Conservation (phyloP, 768 basidiomycete genomes). For the Chalciporus pseudorubinellus region DNA sequence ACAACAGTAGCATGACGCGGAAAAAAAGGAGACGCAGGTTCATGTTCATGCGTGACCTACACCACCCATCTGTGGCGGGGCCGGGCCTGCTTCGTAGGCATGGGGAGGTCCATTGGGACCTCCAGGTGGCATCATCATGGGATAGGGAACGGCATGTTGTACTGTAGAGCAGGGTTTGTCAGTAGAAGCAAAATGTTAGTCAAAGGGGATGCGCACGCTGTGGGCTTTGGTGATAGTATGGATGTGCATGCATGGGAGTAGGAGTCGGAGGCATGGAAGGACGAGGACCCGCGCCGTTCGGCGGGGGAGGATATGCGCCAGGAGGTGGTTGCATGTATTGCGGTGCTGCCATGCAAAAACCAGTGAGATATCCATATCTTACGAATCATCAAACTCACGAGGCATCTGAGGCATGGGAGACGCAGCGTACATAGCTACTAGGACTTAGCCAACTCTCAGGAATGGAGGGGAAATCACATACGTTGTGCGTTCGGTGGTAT, state of each 20-base stretch:
- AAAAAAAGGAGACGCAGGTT: conserved; percentile 12
- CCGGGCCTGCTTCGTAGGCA: conserved; percentile 68
- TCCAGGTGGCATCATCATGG: conserved; percentile 85
- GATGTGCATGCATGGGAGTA: conserved; percentile 80
- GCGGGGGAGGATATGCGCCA: conserved; percentile 72
- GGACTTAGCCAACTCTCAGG: conserved; percentile 4
- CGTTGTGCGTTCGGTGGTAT: conserved; percentile 75
- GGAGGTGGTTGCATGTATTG: conserved; percentile 82
- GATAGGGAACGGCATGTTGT: conserved; percentile 82
- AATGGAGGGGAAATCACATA: conserved; percentile 7
- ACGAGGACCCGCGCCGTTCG: conserved; percentile 74
- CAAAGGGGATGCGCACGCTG: conserved; percentile 55
- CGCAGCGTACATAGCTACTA: conserved; percentile 72
- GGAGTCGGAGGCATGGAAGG: conserved; percentile 93
- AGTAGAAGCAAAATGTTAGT: conserved; percentile 13
- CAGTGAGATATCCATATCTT: background rate
- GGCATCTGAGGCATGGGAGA: conserved; percentile 87
- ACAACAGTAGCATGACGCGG: conserved; percentile 21
- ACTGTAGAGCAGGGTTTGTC: conserved; percentile 48
- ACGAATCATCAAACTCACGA: conserved; percentile 49
- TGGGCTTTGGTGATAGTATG: conserved; percentile 88
- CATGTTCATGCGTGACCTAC: conserved; percentile 53
- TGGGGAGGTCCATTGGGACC: conserved; percentile 63
- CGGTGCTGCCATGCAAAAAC: conserved; percentile 42
- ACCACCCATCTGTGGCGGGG: conserved; percentile 76